Conservation (phyloP, 768 basidiomycete genomes). For the Coprinellus aureogranulatus region DNA sequence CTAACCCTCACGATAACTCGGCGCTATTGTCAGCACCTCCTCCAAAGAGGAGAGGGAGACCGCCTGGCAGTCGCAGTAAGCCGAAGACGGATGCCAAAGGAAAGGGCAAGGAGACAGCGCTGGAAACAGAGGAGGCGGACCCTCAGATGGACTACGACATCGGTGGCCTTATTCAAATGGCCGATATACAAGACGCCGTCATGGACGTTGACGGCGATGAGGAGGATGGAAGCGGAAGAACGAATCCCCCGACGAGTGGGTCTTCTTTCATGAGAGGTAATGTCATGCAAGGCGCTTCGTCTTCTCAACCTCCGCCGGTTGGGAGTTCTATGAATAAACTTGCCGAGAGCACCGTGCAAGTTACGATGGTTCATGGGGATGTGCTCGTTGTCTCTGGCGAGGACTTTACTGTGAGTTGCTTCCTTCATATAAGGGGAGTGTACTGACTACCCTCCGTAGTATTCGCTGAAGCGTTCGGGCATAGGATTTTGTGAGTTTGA, state of each 20-base stretch:
- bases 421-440: not conserved
- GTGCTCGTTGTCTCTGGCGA: slow-evolving; percentile 39
- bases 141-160: slow-evolving; percentile 6
- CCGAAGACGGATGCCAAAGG: not conserved
- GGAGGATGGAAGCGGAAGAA: not conserved
- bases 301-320: slow-evolving; percentile 7
- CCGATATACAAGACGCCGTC: not conserved
- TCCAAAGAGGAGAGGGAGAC: not conserved
- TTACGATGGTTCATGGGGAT: slow-evolving; percentile 46
- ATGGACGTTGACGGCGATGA: not conserved
- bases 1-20: no score
- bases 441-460: slow-evolving; percentile 26
- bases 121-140: not conserved
- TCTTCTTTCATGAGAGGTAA: no score
- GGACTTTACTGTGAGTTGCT: slow-evolving; percentile 38
- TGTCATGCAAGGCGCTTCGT: not conserved
- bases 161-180: slow-evolving; percentile 14
- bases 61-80: not conserved
- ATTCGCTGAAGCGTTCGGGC: slow-evolving; percentile 43
- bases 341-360: slow-evolving; percentile 15
- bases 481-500: slow-evolving; percentile 41
- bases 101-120: no score
- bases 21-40: no score
- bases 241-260: not conserved
- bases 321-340: slow-evolving; percentile 5